Evolutionary conservation across 345 rosid genomes (phyloP).

Genomic region (Eutrema heterophyllum): DNA sequence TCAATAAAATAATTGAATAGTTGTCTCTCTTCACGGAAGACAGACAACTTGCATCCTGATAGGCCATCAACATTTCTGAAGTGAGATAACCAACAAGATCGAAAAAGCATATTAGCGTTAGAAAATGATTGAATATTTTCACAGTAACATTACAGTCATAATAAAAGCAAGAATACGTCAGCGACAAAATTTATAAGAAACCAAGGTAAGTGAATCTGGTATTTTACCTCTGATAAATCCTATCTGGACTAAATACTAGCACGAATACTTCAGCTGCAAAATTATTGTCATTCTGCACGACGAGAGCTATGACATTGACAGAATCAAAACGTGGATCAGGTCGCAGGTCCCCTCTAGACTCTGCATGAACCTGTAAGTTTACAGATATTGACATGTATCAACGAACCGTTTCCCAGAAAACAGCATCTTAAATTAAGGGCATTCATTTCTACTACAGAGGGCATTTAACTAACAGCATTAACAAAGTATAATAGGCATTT

Average conservation of each 20-base stretch:
- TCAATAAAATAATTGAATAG: slow-evolving; percentile 51
- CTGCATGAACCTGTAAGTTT: slow-evolving; percentile 65
- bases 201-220: background rate
- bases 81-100: slow-evolving; percentile 10
- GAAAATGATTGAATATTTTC: background rate
- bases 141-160: background rate
- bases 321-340: slow-evolving; percentile 93
- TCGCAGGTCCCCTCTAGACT: slow-evolving; percentile 81
- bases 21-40: slow-evolving; percentile 62
- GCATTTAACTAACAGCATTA: background rate
- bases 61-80: slow-evolving; percentile 73
- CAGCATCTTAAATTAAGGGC: background rate
- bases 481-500: background rate
- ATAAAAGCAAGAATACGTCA: background rate
- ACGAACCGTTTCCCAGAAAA: background rate
- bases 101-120: background rate
- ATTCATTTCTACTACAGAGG: background rate
- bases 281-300: slow-evolving; percentile 61
- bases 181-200: background rate
- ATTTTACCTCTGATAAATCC: slow-evolving; percentile 48
- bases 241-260: slow-evolving; percentile 48
- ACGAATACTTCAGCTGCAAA: slow-evolving; percentile 41
- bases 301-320: slow-evolving; percentile 59
- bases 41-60: slow-evolving; percentile 49
- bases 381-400: slow-evolving; percentile 3